Base-by-base conservation (phyloP, 2,329 filamentous ascomycete genomes). In the Thelonectria blattea region DNA sequence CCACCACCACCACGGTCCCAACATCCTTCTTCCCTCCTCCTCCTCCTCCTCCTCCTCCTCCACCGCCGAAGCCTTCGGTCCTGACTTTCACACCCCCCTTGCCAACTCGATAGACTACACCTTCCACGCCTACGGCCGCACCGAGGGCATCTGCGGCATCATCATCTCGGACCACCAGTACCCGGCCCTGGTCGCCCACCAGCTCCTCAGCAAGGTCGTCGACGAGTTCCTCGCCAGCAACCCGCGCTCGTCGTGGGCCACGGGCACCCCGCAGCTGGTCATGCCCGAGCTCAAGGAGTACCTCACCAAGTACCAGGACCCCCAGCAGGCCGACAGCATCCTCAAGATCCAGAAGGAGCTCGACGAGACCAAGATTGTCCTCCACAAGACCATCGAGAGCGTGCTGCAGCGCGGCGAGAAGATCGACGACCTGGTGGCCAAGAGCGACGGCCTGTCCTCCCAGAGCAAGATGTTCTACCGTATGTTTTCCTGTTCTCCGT, bases 401-500 rank as follows among this genome's bases (percentile, higher is more conserved):
- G 88, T 84, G 53, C 78, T 97, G 72, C 90, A 97, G 82, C 86
- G 95, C 63, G 95, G 93, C 43, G 93, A 98, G 86, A 98, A 97
- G 85, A 92, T 99, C 68, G 94, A 98, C 74, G 91, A 91, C 71
- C 79, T 99, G 69, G 94, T 98, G 47, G 89, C 89, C 65, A 98
- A 98, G 87, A 96, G 92, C 72, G 92, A 97, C 71, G 92, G 89
- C 12, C 79, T 99, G 72, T 96, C 92, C 78, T 86, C 88, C 51
- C 91, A 95, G 83, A 97, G 92, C 81, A 98, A 97, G 85, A 94
- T 96, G 90, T 99, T 99, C 77, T 98, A 98, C 78, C 92, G 90
- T 90, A 77, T 71, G 83, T 79, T 20, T 7, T 15, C 39, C 49
- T 20, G 18, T 30, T 15, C 30, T 15, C 24, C 18, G 8, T 10